Evolutionary conservation across 768 basidiomycete genomes (phyloP).

Genomic region (Clathrus columnatus): DNA sequence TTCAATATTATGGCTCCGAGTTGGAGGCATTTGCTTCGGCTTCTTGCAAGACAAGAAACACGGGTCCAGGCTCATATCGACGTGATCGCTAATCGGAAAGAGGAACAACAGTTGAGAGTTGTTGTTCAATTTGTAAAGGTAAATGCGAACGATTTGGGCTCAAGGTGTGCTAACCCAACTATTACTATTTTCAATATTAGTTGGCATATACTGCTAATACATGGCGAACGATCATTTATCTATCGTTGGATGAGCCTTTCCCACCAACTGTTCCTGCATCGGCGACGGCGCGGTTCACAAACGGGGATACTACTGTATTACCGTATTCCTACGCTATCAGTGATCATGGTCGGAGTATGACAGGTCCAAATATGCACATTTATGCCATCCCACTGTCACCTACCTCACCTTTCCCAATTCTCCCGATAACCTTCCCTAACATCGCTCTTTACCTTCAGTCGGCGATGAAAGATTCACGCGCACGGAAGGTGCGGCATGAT

Average conservation of each 20-base stretch:
- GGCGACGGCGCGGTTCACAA: constrained; percentile 41
- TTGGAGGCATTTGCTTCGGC: constrained; percentile 65
- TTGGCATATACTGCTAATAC: constrained; percentile 47
- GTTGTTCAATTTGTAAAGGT: constrained; percentile 78
- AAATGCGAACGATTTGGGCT: constrained; percentile 14
- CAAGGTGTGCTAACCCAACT: constrained; percentile 6
- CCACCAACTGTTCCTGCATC: constrained; percentile 32
- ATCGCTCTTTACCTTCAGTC: constrained; percentile 69
- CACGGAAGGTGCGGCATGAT: constrained; percentile 47
- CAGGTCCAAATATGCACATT: constrained; percentile 38
- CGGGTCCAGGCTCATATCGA: constrained; percentile 65
- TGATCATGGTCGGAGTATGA: neutral
- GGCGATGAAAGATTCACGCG: constrained; percentile 54
- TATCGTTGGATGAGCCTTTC: constrained; percentile 62
- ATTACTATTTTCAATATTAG: constrained; percentile 26
- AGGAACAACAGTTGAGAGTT: constrained; percentile 53
- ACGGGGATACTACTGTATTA: constrained; percentile 52
- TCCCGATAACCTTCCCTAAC: constrained; percentile 70
- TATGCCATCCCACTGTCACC: constrained; percentile 61
- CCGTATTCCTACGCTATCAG: constrained; percentile 62
- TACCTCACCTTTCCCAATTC: constrained; percentile 52
- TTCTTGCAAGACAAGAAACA: constrained; percentile 66
- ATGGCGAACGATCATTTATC: constrained; percentile 72
- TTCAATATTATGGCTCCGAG: constrained; percentile 65
- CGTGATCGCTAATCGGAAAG: constrained; percentile 47